A percentile compares a stretch with the other conserved stretches of the same genome.
Evolutionary conservation across 2,329 filamentous ascomycete species (phyloP).

Genomic region (Trichoderma hamatum): DNA sequence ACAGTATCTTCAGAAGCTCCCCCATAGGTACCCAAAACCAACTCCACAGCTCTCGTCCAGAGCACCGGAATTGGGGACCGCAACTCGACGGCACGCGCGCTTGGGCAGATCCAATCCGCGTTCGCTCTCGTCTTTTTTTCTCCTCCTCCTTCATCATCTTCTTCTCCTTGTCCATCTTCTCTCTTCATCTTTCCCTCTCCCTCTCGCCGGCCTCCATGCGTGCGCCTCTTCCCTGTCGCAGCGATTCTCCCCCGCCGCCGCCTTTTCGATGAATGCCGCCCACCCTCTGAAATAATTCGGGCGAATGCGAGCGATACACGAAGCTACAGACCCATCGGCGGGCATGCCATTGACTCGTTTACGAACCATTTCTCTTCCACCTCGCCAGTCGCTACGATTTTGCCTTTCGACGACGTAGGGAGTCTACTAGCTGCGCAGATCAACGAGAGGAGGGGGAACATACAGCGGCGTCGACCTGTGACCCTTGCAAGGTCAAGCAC

Average conservation of each 20-base stretch:
- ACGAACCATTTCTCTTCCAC: slow-evolving; percentile 22
- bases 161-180: not conserved
- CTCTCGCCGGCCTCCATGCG: slow-evolving; percentile 20
- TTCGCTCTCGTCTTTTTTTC: not conserved
- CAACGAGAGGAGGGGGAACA: not conserved
- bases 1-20: not conserved
- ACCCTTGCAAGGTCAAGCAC: not conserved
- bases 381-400: slow-evolving; percentile 9
- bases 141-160: not conserved
- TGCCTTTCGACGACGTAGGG: slow-evolving; percentile 20
- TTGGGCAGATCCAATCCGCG: slow-evolving; percentile 23
- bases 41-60: slow-evolving; percentile 15
- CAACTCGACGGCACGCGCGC: slow-evolving; percentile 13
- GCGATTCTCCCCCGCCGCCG: slow-evolving; percentile 21
- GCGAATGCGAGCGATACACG: slow-evolving; percentile 28
- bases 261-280: slow-evolving; percentile 23
- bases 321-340: slow-evolving; percentile 26
- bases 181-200: not conserved
- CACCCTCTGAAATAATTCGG: slow-evolving; percentile 20
- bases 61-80: slow-evolving; percentile 23
- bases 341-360: slow-evolving; percentile 29
- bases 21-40: slow-evolving; percentile 5
- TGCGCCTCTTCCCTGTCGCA: slow-evolving; percentile 5
- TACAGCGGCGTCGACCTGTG: not conserved
- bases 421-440: slow-evolving; percentile 7